Evolutionary conservation across 2,329 filamentous ascomycete genomes (phyloP).

Genomic region (Cercospora janseana): DNA sequence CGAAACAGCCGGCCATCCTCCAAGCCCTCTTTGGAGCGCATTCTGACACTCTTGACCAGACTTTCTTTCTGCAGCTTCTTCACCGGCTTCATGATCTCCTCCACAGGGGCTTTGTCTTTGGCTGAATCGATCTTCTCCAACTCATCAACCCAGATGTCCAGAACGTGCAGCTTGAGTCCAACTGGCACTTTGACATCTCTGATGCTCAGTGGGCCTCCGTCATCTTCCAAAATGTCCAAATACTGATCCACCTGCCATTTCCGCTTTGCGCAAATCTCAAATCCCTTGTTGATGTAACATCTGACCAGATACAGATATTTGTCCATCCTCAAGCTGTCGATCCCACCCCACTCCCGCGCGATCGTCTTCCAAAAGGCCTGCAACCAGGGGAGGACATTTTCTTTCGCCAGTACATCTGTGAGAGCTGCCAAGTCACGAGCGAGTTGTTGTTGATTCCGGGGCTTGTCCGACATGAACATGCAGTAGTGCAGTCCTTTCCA

Average conservation of each 20-base stretch:
- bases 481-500: conserved; percentile 94
- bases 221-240: conserved; percentile 49
- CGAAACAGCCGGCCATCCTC: conserved; percentile 70
- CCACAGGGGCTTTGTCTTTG: conserved; percentile 41
- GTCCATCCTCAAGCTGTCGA: conserved; percentile 64
- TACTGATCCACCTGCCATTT: conserved; percentile 40
- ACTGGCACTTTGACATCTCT: conserved; percentile 65
- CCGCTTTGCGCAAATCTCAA: conserved; percentile 49
- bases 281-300: conserved; percentile 70
- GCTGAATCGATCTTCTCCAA: conserved; percentile 64
- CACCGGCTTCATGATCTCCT: conserved; percentile 55
- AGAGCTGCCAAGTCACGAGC: conserved; percentile 74
- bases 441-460: conserved; percentile 80
- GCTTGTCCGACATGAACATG: conserved; percentile 87
- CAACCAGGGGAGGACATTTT: conserved; percentile 45
- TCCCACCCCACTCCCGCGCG: conserved; percentile 51
- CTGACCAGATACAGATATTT: conserved; percentile 88
- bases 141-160: conserved; percentile 93
- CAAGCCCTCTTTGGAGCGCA: conserved; percentile 66
- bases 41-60: conserved; percentile 69
- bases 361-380: conserved; percentile 55
- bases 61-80: conserved; percentile 56
- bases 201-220: conserved; percentile 44
- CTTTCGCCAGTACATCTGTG: conserved; percentile 53
- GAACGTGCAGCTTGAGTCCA: conserved; percentile 78